These are phyloP conservation scores for Avicennia marina DNA, from an alignment of 257 asterid genomes.

Conservation along the genomic window DNA sequence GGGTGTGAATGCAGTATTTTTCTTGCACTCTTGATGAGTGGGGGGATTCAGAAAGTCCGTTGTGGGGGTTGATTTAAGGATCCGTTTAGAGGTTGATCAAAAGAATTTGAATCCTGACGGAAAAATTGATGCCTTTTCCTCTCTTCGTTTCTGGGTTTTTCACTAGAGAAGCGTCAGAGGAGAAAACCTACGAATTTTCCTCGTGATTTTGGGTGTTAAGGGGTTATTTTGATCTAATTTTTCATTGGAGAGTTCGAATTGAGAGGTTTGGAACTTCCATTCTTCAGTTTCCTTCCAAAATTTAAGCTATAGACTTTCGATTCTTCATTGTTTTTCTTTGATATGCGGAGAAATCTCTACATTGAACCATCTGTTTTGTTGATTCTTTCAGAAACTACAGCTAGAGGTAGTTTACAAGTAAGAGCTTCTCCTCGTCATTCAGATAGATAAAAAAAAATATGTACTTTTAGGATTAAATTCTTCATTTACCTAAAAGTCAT, in stretches of 20 bases:
- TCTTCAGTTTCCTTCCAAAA: background rate
- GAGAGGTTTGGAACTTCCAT: constrained; percentile 16
- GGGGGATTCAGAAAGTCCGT: background rate
- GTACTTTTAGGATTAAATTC: constrained; percentile 2
- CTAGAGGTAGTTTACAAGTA: constrained; percentile 1
- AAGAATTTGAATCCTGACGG: constrained; percentile 21
- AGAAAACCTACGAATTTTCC: background rate
- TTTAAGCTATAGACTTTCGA: constrained; percentile 4
- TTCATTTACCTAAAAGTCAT: constrained; percentile 25
- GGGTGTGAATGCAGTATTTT: constrained; percentile 10
- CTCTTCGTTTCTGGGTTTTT: constrained; percentile 4
- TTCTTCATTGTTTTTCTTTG: background rate
- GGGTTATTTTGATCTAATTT: constrained; percentile 12
- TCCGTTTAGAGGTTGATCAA: constrained; percentile 19
- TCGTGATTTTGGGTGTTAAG: constrained; percentile 6
- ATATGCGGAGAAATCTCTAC: no score
- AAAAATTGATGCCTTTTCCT: constrained; percentile 1
- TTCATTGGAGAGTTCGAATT: background rate
- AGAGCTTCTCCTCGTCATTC: background rate
- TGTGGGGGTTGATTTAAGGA: constrained; percentile 22
- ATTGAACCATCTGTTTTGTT: no score
- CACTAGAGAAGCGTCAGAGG: background rate
- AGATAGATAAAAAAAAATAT: no score
- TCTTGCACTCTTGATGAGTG: constrained; percentile 1
- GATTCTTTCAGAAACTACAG: constrained; percentile 8